Percentiles rank a stretch among this genome's conserved stretches.
These are phyloP conservation scores for Dendrocalamus sinicus DNA, from an alignment of 176 grass and related monocot genomes.

Conservation along the genomic window DNA sequence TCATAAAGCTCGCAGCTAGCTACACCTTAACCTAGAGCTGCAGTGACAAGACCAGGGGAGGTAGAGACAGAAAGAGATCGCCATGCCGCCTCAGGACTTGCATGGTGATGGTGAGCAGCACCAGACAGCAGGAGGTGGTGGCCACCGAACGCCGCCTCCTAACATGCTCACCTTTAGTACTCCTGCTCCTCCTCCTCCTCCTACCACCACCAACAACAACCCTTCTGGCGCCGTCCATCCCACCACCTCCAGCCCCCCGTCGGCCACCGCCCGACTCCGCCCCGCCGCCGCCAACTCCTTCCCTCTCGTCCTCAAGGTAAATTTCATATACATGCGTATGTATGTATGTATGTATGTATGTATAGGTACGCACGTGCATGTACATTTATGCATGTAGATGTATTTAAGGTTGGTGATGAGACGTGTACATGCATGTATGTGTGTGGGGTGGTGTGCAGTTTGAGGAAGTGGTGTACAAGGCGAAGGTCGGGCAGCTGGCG, in stretches of 20 bases:
- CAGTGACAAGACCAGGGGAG: background rate
- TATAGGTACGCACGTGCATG: background rate
- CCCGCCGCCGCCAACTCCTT: slow-evolving; percentile 50
- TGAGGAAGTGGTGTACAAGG: slow-evolving; percentile 87
- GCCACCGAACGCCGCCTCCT: background rate
- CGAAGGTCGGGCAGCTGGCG: slow-evolving; percentile 52
- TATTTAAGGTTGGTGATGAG: background rate
- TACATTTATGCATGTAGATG: background rate
- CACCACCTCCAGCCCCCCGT: slow-evolving; percentile 57
- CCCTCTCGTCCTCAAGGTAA: slow-evolving; percentile 84
- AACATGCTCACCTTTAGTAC: slow-evolving; percentile 14
- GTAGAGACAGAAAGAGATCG: background rate
- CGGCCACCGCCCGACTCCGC: slow-evolving; percentile 35
- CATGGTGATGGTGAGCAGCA: slow-evolving; percentile 37
- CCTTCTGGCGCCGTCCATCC: slow-evolving; percentile 56
- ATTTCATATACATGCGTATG: background rate
- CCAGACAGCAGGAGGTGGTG: slow-evolving; percentile 30
- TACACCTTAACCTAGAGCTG: background rate
- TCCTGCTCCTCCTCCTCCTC: background rate
- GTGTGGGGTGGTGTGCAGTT: slow-evolving; percentile 60
- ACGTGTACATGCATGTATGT: slow-evolving; percentile 40
- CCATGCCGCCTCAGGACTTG: slow-evolving; percentile 47
- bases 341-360: background rate
- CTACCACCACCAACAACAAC: background rate
- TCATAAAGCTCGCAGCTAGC: background rate